Evolutionary conservation across 2,329 filamentous ascomycete genomes (phyloP).

Genomic region (Biscogniauxia marginata): DNA sequence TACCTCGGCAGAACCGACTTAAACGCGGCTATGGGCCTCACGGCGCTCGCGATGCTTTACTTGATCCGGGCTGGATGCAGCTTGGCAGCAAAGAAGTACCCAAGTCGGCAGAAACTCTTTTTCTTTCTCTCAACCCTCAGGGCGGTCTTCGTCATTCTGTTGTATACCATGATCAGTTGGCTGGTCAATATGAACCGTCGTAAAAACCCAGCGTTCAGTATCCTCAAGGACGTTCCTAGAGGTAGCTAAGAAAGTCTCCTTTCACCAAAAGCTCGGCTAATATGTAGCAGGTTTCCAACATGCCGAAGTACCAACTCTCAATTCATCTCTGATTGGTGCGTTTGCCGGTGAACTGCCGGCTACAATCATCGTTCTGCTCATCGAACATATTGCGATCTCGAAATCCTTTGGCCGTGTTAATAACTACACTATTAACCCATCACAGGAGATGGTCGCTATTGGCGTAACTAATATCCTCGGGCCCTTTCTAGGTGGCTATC

Average conservation of each 20-base stretch:
- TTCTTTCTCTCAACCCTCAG: conserved; percentile 93
- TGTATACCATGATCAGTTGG: conserved; percentile 91
- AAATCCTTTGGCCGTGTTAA: conserved; percentile 96
- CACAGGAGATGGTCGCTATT: conserved; percentile 93
- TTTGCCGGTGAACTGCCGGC: conserved; percentile 76
- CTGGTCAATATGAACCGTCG: conserved; percentile 71
- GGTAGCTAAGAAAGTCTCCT: conserved; percentile 42
- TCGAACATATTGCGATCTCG: conserved; percentile 95
- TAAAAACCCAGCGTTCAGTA: conserved; percentile 65
- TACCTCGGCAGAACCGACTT: conserved; percentile 63
- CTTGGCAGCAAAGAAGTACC: conserved; percentile 65
- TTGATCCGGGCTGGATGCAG: conserved; percentile 66
- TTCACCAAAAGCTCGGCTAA: conserved; percentile 19
- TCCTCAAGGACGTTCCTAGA: conserved; percentile 75
- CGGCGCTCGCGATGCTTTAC: conserved; percentile 76
- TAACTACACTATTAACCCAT: conserved; percentile 94
- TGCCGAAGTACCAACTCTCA: conserved; percentile 69
- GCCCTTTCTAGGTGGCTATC: conserved; percentile 88
- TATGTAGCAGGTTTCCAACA: conserved; percentile 68
- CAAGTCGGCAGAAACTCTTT: conserved; percentile 67
- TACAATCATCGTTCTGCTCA: conserved; percentile 88
- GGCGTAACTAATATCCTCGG: conserved; percentile 87
- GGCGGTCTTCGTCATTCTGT: conserved; percentile 84
- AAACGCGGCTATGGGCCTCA: conserved; percentile 89
- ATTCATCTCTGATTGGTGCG: conserved; percentile 61